These are phyloP conservation scores for Chimonanthus salicifolius DNA, from an alignment of 164 flowering plant genomes.

Conservation along the genomic window DNA sequence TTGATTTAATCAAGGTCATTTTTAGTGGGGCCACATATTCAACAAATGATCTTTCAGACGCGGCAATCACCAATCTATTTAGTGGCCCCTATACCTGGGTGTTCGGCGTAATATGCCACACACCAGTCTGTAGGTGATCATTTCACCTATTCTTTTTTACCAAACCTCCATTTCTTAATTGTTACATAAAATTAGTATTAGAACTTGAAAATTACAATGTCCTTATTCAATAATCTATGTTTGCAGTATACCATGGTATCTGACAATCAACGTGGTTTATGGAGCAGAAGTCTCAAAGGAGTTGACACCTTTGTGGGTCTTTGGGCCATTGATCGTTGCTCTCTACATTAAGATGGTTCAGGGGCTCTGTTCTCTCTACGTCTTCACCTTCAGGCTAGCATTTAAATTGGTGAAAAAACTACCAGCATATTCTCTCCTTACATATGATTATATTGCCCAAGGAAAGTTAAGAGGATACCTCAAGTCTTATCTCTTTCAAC, in stretches of 20 bases:
- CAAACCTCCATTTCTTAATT: too few species aligned
- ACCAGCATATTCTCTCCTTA: slow-evolving; percentile 39
- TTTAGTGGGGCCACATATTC: too few species aligned
- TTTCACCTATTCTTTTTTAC: too few species aligned
- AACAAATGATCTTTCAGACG: too few species aligned
- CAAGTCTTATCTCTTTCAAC: slow-evolving; percentile 34
- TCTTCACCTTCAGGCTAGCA: slow-evolving; percentile 59
- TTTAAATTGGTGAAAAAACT: slow-evolving; percentile 35
- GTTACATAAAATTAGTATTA: too few species aligned
- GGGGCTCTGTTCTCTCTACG: slow-evolving; percentile 50
- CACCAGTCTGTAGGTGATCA: too few species aligned
- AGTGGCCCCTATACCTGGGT: too few species aligned
- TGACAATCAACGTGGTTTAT: slow-evolving; percentile 50
- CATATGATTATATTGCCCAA: slow-evolving; percentile 27
- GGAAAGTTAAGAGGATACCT: slow-evolving; percentile 55
- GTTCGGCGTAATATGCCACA: too few species aligned
- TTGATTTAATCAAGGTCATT: too few species aligned
- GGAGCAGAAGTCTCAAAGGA: slow-evolving; percentile 79
- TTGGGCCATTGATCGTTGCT: slow-evolving; percentile 71
- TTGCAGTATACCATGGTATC: slow-evolving; percentile 65
- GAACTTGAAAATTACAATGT: too few species aligned
- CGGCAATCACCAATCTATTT: too few species aligned
- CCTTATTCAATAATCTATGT: background rate
- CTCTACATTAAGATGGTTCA: slow-evolving; percentile 63
- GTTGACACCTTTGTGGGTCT: slow-evolving; percentile 72